These are phyloP conservation scores for Fabrea salina DNA, from an alignment of 169 alveolate species.

Conservation along the genomic window DNA sequence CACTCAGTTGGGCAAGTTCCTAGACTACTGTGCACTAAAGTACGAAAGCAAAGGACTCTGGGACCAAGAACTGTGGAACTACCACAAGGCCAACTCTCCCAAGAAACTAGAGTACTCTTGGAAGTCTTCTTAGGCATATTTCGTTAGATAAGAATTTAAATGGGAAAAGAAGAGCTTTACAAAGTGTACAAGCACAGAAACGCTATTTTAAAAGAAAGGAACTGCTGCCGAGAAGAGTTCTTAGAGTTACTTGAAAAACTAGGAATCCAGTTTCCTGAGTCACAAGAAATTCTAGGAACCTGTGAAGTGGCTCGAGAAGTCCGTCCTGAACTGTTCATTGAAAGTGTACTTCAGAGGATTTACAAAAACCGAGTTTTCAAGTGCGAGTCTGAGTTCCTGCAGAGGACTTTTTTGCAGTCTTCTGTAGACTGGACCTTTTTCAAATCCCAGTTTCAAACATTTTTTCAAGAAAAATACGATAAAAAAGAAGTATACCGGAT, in stretches of 20 bases:
- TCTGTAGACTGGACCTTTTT: too few relatives aligned
- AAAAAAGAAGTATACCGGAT: neutral
- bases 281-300: neutral
- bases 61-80: conserved; percentile 15
- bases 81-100: neutral
- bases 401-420: neutral
- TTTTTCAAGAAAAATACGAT: neutral
- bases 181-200: neutral
- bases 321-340: too few relatives aligned
- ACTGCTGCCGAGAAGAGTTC: neutral
- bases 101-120: conserved; percentile 1
- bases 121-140: neutral
- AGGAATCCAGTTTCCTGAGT: neutral
- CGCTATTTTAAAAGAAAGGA: neutral
- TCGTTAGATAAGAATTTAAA: neutral
- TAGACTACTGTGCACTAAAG: conserved; percentile 19
- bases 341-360: too few relatives aligned
- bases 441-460: neutral
- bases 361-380: too few relatives aligned
- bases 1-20: conserved; percentile 14
- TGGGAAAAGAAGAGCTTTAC: neutral
- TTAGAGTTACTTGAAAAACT: neutral
- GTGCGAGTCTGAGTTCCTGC: neutral
- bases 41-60: conserved; percentile 17
- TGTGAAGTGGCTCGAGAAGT: neutral